Percentiles rank a stretch among this genome's conserved stretches.
These are phyloP conservation scores for Pezicula rhizophila DNA, from an alignment of 2,329 filamentous ascomycete species.

Conservation along the genomic window DNA sequence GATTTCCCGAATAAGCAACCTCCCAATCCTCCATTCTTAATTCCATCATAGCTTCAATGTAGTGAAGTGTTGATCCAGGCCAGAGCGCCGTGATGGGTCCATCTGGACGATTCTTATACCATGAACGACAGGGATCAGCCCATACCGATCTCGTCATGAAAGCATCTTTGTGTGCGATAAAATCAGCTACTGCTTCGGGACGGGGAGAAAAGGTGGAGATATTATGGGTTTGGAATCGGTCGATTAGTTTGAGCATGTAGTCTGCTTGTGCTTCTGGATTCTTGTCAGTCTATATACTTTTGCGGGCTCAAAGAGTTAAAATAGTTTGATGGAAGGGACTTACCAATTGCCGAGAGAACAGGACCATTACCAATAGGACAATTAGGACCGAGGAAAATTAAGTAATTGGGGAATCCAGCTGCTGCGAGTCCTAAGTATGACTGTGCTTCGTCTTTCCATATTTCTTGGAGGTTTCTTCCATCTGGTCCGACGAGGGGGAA, in stretches of 20 bases:
- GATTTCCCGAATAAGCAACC: conserved; percentile 31
- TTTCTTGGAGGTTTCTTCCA: conserved; percentile 11
- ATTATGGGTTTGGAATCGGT: conserved; percentile 42
- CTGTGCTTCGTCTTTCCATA: conserved; percentile 15
- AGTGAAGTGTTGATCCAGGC: conserved; percentile 42
- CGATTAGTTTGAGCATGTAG: conserved; percentile 43
- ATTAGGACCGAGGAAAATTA: conserved; percentile 34
- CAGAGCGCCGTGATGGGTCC: conserved; percentile 33
- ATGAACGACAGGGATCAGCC: conserved; percentile 37
- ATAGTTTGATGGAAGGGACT: not conserved
- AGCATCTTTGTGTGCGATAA: conserved; percentile 38
- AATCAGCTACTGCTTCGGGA: conserved; percentile 41
- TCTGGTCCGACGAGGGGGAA: conserved; percentile 18
- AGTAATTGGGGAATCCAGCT: conserved; percentile 12
- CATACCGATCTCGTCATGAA: conserved; percentile 42
- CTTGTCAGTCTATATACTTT: not conserved
- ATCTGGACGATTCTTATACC: conserved; percentile 30
- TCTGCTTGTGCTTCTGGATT: conserved; percentile 37
- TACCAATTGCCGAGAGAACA: conserved; percentile 33
- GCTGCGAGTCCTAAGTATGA: conserved; percentile 17
- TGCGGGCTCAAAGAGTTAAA: not conserved
- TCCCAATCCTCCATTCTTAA: conserved; percentile 41
- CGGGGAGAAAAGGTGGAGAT: conserved; percentile 39
- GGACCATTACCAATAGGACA: conserved; percentile 35
- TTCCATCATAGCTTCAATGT: conserved; percentile 40